Evolutionary conservation across 768 basidiomycete genomes (phyloP).

Genomic region (Tylopilus balloui): DNA sequence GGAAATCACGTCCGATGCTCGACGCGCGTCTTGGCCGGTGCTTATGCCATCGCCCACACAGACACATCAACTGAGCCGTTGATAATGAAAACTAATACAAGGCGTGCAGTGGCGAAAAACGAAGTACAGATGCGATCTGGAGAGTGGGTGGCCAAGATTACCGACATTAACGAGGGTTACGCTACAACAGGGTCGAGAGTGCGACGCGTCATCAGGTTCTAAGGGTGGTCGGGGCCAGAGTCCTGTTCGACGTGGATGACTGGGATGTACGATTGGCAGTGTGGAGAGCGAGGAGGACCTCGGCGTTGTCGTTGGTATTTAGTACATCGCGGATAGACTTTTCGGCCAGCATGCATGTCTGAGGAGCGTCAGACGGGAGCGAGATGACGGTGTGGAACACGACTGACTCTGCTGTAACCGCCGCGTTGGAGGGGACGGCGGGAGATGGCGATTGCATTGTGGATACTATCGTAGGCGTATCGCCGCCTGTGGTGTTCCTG

Average conservation of each 20-base stretch:
- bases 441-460: conserved; percentile 71
- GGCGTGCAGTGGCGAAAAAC: conserved; percentile 3
- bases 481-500: conserved; percentile 45
- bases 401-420: conserved; percentile 50
- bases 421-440: conserved; percentile 56
- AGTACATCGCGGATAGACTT: conserved; percentile 67
- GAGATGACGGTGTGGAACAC: no score
- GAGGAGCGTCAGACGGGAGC: not conserved
- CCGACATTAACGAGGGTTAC: not conserved
- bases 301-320: conserved; percentile 62
- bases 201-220: conserved; percentile 19
- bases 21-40: not conserved
- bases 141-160: not conserved
- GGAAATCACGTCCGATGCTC: not conserved
- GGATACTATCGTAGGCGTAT: conserved; percentile 76
- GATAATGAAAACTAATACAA: conserved; percentile 21
- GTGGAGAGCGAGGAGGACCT: conserved; percentile 64
- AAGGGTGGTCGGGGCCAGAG: conserved; percentile 16
- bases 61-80: conserved; percentile 1
- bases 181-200: not conserved
- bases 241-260: conserved; percentile 16
- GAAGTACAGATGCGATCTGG: conserved; percentile 26
- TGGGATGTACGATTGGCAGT: conserved; percentile 21
- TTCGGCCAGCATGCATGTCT: conserved; percentile 71
- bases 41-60: not conserved